Percentiles rank a stretch among this genome's conserved stretches.
phyloP scores from a whole-genome alignment of 78 protist species.

The Blattamonas nauphoetae region DNA sequence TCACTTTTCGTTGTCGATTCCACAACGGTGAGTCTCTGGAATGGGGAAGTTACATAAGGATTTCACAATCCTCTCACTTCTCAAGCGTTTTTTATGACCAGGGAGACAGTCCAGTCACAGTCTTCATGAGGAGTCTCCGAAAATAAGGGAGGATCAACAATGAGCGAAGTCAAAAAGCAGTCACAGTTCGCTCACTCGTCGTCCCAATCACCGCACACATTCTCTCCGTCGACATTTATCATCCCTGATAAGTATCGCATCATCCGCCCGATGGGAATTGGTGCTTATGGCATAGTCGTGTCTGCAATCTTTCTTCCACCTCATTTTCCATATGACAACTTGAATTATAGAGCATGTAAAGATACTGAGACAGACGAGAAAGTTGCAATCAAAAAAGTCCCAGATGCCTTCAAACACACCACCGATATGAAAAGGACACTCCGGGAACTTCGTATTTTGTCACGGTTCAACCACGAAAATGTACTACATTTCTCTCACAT shows the following conservation, averaged over 20 bases:
- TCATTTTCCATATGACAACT: not conserved
- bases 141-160: too few species aligned
- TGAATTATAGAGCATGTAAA: not conserved
- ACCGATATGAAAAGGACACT: conserved; percentile 79
- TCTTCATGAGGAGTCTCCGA: too few species aligned
- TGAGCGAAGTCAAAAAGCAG: too few species aligned
- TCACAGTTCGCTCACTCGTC: not conserved
- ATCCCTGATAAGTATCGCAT: not conserved
- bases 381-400: conserved; percentile 86
- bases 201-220: not conserved
- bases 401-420: conserved; percentile 67
- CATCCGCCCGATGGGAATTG: conserved; percentile 7
- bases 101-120: too few species aligned
- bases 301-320: not conserved
- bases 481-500: conserved; percentile 13
- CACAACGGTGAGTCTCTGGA: too few species aligned
- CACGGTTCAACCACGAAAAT: conserved; percentile 62
- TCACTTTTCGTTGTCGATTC: too few species aligned
- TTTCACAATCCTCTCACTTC: too few species aligned
- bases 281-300: conserved; percentile 33
- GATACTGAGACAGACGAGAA: conserved; percentile 16
- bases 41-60: too few species aligned
- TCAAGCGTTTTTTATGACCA: too few species aligned
- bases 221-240: not conserved
- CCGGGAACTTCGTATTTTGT: conserved; percentile 84